Conservation (phyloP, 495 filamentous ascomycete species). For the Neurospora sp. region DNA sequence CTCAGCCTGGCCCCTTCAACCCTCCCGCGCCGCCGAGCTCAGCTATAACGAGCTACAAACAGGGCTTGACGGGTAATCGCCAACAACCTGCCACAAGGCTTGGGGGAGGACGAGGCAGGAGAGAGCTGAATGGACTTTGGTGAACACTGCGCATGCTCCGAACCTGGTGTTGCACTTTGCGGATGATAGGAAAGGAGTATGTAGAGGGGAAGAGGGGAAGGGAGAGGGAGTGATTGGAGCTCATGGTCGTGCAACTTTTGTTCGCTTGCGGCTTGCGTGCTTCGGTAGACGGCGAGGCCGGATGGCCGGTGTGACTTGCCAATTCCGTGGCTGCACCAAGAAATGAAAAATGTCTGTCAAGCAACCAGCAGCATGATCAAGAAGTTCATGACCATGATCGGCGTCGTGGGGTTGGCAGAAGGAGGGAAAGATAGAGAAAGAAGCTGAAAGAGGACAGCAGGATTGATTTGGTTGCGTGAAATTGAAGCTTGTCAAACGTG, state of each 20-base stretch:
- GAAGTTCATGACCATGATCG: not conserved
- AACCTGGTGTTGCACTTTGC: not conserved
- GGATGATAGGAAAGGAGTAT: not conserved
- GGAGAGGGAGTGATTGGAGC: not conserved
- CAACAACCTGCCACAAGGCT: not conserved
- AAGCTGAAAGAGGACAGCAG: conserved; percentile 1
- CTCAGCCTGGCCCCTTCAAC: not conserved
- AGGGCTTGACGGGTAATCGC: not conserved
- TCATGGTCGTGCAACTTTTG: not conserved
- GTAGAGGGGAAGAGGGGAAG: not conserved
- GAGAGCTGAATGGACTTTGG: not conserved
- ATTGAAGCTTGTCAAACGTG: conserved; percentile 15
- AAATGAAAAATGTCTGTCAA: not conserved
- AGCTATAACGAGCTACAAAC: not conserved
- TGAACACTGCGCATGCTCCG: not conserved
- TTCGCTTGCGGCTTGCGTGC: not conserved
- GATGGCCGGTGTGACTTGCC: conserved; percentile 6
- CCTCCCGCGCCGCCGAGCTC: not conserved
- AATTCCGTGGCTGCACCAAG: conserved; percentile 1
- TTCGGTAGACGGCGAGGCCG: conserved; percentile 15
- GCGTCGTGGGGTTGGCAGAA: not conserved
- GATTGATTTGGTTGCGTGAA: conserved; percentile 9
- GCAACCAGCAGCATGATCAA: not conserved
- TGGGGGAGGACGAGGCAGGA: not conserved
- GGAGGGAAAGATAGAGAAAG: conserved; percentile 1